Evolutionary conservation across 2,329 filamentous ascomycete species (phyloP).

Genomic region (Ophiocordyceps sinensis): DNA sequence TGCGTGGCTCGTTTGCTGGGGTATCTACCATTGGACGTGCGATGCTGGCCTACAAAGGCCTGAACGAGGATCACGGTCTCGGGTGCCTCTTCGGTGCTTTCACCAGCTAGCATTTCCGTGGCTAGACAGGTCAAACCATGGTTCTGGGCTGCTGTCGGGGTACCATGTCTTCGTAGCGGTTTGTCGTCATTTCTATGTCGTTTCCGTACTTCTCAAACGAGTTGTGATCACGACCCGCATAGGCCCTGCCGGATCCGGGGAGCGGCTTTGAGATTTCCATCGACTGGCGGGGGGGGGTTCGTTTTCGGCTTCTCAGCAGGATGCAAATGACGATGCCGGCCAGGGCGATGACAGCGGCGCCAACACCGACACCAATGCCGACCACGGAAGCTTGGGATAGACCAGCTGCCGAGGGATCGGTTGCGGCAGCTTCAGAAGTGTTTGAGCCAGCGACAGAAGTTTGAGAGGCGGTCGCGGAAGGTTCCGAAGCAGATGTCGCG

Average conservation of each 20-base stretch:
- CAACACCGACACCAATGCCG: conserved; percentile 34
- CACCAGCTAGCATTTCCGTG: too few species aligned
- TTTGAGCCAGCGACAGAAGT: conserved; percentile 2
- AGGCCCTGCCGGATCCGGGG: conserved; percentile 26
- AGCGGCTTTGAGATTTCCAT: conserved; percentile 38
- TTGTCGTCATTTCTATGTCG: conserved; percentile 35
- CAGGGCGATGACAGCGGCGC: conserved; percentile 25
- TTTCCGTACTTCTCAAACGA: conserved; percentile 22
- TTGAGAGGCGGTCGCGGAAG: neutral
- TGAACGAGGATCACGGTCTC: too few species aligned
- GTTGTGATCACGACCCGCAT: conserved; percentile 19
- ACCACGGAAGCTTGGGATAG: conserved; percentile 30
- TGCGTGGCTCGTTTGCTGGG: too few species aligned
- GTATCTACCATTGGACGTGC: too few species aligned
- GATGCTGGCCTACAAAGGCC: too few species aligned
- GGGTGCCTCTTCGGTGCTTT: too few species aligned
- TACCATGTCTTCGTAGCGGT: conserved; percentile 44
- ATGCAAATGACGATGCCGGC: conserved; percentile 24
- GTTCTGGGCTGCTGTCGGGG: conserved; percentile 34
- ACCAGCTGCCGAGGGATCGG: conserved; percentile 7
- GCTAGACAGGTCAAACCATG: conserved; percentile 17
- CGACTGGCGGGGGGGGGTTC: conserved; percentile 9
- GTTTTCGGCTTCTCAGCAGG: conserved; percentile 17
- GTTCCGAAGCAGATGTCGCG: neutral
- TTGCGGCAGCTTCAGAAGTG: conserved; percentile 3